A percentile compares a stretch with the other conserved stretches of the same genome.
These are phyloP conservation scores for Podaxis sp. DNA, from an alignment of 768 basidiomycete species.

Conservation along the genomic window DNA sequence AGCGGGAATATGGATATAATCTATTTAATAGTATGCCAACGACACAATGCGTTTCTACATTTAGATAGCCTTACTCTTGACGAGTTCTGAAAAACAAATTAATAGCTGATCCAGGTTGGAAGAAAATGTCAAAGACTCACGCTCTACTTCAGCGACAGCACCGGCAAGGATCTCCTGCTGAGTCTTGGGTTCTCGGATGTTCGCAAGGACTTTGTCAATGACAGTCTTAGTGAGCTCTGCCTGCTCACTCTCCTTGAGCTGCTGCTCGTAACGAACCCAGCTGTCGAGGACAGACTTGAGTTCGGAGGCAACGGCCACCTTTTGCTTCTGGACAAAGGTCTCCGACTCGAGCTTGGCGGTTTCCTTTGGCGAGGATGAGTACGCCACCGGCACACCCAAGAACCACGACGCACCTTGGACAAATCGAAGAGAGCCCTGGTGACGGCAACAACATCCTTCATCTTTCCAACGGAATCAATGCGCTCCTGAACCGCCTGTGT, in stretches of 20 bases:
- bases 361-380: constrained; percentile 55
- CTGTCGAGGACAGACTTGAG: constrained; percentile 94
- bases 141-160: constrained; percentile 89
- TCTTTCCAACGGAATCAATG: constrained; percentile 86
- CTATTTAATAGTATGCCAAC: constrained; percentile 16
- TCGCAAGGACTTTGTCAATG: constrained; percentile 84
- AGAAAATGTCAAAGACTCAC: constrained; percentile 51
- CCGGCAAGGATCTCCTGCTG: constrained; percentile 80
- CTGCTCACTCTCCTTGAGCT: constrained; percentile 96
- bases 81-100: constrained; percentile 57
- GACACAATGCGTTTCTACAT: constrained; percentile 20
- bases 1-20: constrained; percentile 14
- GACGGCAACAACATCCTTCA: constrained; percentile 94
- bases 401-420: constrained; percentile 67
- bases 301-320: constrained; percentile 82
- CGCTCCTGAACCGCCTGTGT: constrained; percentile 91
- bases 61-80: constrained; percentile 92
- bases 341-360: constrained; percentile 89
- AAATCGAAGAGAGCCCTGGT: constrained; percentile 89
- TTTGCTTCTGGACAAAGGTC: constrained; percentile 89
- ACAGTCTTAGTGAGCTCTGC: constrained; percentile 84
- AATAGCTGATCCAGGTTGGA: neutral
- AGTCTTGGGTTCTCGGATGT: constrained; percentile 82
- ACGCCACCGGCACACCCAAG: neutral
- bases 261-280: constrained; percentile 98